Conservation (phyloP, 495 filamentous ascomycete species). For the Penicillium mononematosum region DNA sequence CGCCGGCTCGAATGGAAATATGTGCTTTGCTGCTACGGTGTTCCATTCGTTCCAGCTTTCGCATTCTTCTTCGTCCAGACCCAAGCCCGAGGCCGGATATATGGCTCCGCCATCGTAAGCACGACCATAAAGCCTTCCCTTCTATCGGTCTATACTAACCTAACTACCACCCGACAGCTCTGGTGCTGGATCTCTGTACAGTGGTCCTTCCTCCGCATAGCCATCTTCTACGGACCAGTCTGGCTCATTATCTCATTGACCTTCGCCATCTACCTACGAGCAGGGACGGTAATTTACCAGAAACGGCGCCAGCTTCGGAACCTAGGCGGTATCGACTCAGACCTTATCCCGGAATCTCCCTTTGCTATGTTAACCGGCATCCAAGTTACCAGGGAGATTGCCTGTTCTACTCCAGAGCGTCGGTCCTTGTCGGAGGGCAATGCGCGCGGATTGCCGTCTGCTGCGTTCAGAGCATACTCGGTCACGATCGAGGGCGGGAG, state of each 20-base stretch:
- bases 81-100: conserved; percentile 52
- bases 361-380: conserved; percentile 62
- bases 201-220: conserved; percentile 74
- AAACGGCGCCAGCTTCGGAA: conserved; percentile 46
- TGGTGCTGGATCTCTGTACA: conserved; percentile 79
- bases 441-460: conserved; percentile 4
- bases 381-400: conserved; percentile 44
- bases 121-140: conserved; percentile 6
- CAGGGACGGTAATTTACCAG: conserved; percentile 67
- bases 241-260: conserved; percentile 77
- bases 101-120: conserved; percentile 67
- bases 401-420: conserved; percentile 19
- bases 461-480: conserved; percentile 33
- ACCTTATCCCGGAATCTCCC: conserved; percentile 35
- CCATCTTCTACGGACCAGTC: conserved; percentile 78
- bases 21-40: conserved; percentile 68
- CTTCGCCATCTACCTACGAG: conserved; percentile 69
- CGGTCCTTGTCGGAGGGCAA: conserved; percentile 1
- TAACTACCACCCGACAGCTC: conserved; percentile 37
- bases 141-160: background rate
- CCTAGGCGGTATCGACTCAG: conserved; percentile 43
- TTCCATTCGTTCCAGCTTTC: conserved; percentile 70
- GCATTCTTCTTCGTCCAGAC: conserved; percentile 63
- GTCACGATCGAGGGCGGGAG: conserved; percentile 37
- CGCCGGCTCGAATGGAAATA: conserved; percentile 72